Percentiles rank a stretch among this genome's conserved stretches.
phyloP scores from a whole-genome alignment of 805 yeast species.

The Candida chilensis region DNA sequence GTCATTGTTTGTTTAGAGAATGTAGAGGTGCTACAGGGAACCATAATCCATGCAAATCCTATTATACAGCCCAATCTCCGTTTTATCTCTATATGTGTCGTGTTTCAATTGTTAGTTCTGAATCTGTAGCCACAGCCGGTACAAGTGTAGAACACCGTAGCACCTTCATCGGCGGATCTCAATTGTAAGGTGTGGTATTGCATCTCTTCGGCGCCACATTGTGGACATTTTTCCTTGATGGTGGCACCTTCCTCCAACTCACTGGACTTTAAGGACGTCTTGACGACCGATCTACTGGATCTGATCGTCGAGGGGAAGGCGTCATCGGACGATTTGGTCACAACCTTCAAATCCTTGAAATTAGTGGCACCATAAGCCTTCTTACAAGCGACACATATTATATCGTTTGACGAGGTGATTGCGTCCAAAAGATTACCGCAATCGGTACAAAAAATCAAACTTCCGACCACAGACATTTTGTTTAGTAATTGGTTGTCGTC shows the following conservation, averaged over 20 bases:
- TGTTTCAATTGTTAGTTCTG: constrained; percentile 80
- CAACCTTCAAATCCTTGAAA: constrained; percentile 75
- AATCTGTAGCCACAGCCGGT: constrained; percentile 86
- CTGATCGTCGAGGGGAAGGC: constrained; percentile 87
- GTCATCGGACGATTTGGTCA: constrained; percentile 80
- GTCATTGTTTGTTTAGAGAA: too few relatives aligned
- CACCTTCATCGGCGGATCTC: constrained; percentile 99
- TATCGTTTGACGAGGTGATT: constrained; percentile 33
- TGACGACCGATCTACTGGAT: constrained; percentile 81
- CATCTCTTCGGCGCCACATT: constrained; percentile 98
- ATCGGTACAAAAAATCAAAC: constrained; percentile 84
- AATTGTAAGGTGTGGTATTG: constrained; percentile 93
- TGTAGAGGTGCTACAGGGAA: too few relatives aligned
- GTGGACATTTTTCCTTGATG: constrained; percentile 96
- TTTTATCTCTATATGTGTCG: too few relatives aligned
- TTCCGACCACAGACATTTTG: constrained; percentile 88
- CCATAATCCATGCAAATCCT: too few relatives aligned
- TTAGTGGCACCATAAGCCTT: constrained; percentile 17
- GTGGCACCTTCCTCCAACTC: constrained; percentile 94
- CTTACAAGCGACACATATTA: constrained; percentile 49
- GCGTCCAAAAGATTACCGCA: constrained; percentile 89
- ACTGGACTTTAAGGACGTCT: constrained; percentile 65
- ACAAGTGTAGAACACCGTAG: constrained; percentile 97
- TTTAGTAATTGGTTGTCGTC: too few relatives aligned
- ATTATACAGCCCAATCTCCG: too few relatives aligned